phyloP scores from a whole-genome alignment of 2,329 filamentous ascomycete species.

The Botrytis fragariae region DNA sequence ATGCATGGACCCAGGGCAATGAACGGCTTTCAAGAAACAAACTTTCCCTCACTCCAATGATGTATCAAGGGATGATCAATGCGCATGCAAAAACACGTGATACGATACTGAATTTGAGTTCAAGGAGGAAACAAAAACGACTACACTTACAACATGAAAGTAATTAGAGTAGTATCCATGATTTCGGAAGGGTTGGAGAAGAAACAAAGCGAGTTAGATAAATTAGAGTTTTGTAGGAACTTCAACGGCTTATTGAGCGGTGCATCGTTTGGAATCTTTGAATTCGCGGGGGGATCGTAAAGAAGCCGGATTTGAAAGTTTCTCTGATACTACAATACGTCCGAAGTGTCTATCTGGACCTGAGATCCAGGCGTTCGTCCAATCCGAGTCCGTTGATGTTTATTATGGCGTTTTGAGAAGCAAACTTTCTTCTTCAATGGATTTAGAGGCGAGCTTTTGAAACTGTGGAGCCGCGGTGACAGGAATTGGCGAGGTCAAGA shows the following conservation, averaged over 20 bases:
- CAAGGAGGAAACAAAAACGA: background rate
- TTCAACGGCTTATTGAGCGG: conserved; percentile 1
- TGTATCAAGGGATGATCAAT: conserved; percentile 14
- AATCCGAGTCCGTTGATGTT: background rate
- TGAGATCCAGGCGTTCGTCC: background rate
- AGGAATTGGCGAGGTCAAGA: background rate
- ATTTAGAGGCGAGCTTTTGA: background rate
- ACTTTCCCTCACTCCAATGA: background rate
- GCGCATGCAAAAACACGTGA: conserved; percentile 1
- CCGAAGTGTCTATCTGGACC: background rate
- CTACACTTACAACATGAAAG: conserved; percentile 58
- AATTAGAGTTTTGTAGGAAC: background rate
- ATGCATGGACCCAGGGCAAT: background rate
- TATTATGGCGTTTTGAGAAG: background rate
- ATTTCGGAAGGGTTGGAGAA: conserved; percentile 26
- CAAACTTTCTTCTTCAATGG: background rate
- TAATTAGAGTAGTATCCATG: conserved; percentile 59
- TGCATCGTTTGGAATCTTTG: background rate
- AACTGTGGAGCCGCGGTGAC: background rate
- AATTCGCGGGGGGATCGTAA: background rate
- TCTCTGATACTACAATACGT: conserved; percentile 4
- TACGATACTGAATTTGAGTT: background rate
- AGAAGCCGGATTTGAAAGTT: background rate
- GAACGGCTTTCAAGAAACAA: background rate
- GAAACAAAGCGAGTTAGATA: background rate